phyloP scores from a whole-genome alignment of 2,329 filamentous ascomycete species.

The Fusarium austroafricanum region DNA sequence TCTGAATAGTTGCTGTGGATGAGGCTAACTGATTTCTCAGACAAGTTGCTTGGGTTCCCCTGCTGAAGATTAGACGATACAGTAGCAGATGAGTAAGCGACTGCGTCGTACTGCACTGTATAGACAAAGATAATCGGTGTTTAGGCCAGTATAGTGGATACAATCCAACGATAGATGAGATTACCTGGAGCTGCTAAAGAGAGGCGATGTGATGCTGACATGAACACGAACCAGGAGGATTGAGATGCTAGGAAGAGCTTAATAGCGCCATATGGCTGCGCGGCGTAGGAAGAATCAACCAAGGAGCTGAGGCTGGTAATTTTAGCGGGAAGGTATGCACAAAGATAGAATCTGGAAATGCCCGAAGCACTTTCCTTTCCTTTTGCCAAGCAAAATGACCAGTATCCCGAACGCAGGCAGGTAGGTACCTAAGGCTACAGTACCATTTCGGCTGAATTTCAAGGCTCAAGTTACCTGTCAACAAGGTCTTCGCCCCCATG shows the following conservation, averaged over 20 bases:
- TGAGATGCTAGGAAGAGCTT: slow-evolving; percentile 22
- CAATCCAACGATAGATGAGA: slow-evolving; percentile 18
- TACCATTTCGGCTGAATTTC: neutral
- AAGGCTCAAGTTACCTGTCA: neutral
- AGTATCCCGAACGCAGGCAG: neutral
- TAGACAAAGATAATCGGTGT: slow-evolving; percentile 1
- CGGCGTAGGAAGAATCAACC: neutral
- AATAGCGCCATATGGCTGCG: slow-evolving; percentile 5
- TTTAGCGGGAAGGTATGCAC: slow-evolving; percentile 1
- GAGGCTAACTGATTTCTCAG: slow-evolving; percentile 35
- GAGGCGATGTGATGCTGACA: slow-evolving; percentile 25
- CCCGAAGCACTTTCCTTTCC: slow-evolving; percentile 9
- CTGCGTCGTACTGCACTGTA: slow-evolving; percentile 2
- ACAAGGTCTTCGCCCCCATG: neutral
- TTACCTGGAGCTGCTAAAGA: slow-evolving; percentile 14
- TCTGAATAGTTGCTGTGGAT: slow-evolving; percentile 20
- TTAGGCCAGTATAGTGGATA: slow-evolving; percentile 14
- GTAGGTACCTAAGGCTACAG: no score
- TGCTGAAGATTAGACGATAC: slow-evolving; percentile 30
- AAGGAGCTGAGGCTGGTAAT: slow-evolving; percentile 12
- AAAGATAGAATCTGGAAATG: slow-evolving; percentile 9
- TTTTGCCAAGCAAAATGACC: slow-evolving; percentile 4
- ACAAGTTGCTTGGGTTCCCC: slow-evolving; percentile 38
- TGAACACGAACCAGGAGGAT: slow-evolving; percentile 24
- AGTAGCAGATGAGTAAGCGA: slow-evolving; percentile 31